phyloP scores from a whole-genome alignment of 495 filamentous ascomycete genomes.

The Aspergillus kassunensis region DNA sequence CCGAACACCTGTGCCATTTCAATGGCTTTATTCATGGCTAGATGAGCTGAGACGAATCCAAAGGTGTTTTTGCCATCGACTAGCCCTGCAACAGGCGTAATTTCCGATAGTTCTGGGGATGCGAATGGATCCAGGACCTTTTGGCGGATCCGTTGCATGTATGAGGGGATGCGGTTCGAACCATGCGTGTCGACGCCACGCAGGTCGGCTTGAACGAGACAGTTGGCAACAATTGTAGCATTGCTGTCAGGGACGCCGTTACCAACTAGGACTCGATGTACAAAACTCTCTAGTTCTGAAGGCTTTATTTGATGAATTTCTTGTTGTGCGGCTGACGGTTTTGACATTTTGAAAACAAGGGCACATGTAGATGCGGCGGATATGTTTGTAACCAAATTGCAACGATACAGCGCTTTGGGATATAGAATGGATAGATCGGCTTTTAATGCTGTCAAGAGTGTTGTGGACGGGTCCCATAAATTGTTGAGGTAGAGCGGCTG shows the following conservation, averaged over 20 bases:
- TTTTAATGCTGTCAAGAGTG: neutral
- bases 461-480: neutral
- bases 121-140: constrained; percentile 58
- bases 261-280: constrained; percentile 45
- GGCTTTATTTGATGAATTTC: constrained; percentile 26
- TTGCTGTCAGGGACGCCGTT: constrained; percentile 55
- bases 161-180: constrained; percentile 70
- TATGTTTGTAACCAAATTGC: too few species aligned
- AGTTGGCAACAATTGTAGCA: constrained; percentile 56
- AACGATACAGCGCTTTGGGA: too few species aligned
- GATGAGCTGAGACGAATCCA: constrained; percentile 63
- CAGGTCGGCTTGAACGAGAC: constrained; percentile 67
- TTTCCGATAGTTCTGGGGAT: constrained; percentile 49
- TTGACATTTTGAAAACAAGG: neutral
- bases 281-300: constrained; percentile 32
- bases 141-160: constrained; percentile 65
- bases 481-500: neutral
- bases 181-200: constrained; percentile 78
- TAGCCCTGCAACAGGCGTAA: constrained; percentile 63
- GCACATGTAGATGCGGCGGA: neutral
- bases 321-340: constrained; percentile 7
- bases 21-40: constrained; percentile 60
- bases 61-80: constrained; percentile 72
- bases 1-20: constrained; percentile 61
- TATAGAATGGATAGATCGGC: neutral